These are phyloP conservation scores for Obba rivulosa DNA, from an alignment of 768 basidiomycete genomes.

Conservation along the genomic window DNA sequence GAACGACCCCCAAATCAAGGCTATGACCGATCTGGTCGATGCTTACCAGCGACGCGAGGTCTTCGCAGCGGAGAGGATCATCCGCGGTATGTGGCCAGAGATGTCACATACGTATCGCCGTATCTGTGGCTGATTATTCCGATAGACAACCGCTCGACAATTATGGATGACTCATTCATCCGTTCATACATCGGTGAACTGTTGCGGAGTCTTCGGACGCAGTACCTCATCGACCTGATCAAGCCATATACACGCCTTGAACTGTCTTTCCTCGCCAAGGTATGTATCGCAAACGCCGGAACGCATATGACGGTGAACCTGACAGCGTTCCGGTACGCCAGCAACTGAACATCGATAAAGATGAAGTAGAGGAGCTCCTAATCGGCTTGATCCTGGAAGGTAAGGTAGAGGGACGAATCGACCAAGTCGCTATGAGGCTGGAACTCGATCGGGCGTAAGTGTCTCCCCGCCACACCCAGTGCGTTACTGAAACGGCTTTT, in stretches of 20 bases:
- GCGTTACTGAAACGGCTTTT: not conserved
- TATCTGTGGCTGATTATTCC: not conserved
- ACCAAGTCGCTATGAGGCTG: constrained; percentile 91
- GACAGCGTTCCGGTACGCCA: constrained; percentile 26
- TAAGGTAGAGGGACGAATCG: constrained; percentile 95
- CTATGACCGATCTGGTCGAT: constrained; percentile 96
- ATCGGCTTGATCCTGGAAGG: constrained; percentile 93
- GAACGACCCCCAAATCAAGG: constrained; percentile 92
- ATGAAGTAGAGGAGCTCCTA: constrained; percentile 91
- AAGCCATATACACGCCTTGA: constrained; percentile 96
- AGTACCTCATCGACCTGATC: constrained; percentile 96
- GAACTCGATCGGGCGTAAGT: constrained; percentile 80
- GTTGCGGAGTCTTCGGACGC: constrained; percentile 87
- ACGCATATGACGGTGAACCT: not conserved
- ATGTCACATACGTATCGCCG: constrained; percentile 9
- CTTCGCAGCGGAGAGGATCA: constrained; percentile 93
- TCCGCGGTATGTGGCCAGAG: constrained; percentile 52
- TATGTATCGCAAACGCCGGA: constrained; percentile 23
- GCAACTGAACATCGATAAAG: constrained; percentile 93
- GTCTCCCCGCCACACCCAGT: constrained; percentile 21
- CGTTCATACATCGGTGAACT: constrained; percentile 95
- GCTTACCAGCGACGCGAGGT: constrained; percentile 97
- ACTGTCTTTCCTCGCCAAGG: constrained; percentile 89
- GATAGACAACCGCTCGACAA: constrained; percentile 87
- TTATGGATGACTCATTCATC: constrained; percentile 96